A percentile compares a stretch with the other conserved stretches of the same genome.
Evolutionary conservation across 768 basidiomycete species (phyloP).

Genomic region (Suillus decipiens): DNA sequence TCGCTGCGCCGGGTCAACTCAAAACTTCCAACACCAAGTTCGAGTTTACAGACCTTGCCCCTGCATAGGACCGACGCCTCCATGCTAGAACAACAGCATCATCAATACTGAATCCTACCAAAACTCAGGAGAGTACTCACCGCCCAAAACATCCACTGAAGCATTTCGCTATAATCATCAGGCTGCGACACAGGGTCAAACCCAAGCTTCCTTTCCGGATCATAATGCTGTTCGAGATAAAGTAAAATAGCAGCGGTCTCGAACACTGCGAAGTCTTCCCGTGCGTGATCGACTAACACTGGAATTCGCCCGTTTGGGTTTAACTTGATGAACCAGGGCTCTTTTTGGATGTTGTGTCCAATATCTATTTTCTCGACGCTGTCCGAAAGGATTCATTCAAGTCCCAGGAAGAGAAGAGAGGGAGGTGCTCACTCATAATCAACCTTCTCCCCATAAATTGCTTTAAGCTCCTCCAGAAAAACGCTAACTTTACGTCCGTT

Average conservation of each 20-base stretch:
- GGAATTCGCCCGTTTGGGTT: slow-evolving; percentile 48
- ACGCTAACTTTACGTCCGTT: slow-evolving; percentile 57
- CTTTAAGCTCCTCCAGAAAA: slow-evolving; percentile 62
- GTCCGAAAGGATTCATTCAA: background rate
- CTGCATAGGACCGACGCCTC: slow-evolving; percentile 41
- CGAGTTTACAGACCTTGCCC: slow-evolving; percentile 20
- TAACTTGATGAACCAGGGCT: slow-evolving; percentile 38
- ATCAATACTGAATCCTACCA: background rate
- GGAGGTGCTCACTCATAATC: slow-evolving; percentile 36
- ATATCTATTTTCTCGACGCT: slow-evolving; percentile 25
- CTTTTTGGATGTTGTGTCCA: slow-evolving; percentile 26
- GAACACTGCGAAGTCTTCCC: slow-evolving; percentile 37
- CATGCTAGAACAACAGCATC: slow-evolving; percentile 20
- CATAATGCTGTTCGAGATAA: slow-evolving; percentile 46
- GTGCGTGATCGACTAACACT: slow-evolving; percentile 30
- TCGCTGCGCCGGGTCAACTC: slow-evolving; percentile 22
- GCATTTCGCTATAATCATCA: slow-evolving; percentile 39
- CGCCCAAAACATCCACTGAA: slow-evolving; percentile 53
- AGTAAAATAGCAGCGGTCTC: slow-evolving; percentile 49
- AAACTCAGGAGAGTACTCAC: slow-evolving; percentile 4
- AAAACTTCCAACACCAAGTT: background rate
- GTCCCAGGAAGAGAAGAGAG: background rate
- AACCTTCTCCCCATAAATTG: slow-evolving; percentile 33
- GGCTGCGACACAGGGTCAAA: slow-evolving; percentile 35
- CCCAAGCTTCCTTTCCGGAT: slow-evolving; percentile 41